Conservation (phyloP, 2,329 filamentous ascomycete species). For the Trichoderma lentiforme region DNA sequence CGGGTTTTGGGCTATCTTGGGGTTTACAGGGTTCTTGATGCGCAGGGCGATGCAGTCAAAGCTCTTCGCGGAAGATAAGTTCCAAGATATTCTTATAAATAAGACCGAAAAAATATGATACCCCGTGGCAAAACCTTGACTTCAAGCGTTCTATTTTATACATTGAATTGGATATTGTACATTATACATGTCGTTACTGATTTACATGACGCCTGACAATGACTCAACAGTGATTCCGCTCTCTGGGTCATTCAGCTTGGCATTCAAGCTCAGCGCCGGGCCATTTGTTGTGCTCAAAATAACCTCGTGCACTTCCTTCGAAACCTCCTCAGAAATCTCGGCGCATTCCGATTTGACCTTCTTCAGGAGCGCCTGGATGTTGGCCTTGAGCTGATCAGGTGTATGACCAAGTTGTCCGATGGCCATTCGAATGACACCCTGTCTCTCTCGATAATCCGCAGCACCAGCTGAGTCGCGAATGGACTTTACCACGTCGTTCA, state of each 20-base stretch:
- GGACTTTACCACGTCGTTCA: slow-evolving; percentile 69
- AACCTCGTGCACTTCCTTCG: slow-evolving; percentile 52
- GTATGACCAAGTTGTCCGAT: slow-evolving; percentile 88
- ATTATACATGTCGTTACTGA: slow-evolving; percentile 25
- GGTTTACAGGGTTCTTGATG: slow-evolving; percentile 51
- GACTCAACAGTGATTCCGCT: slow-evolving; percentile 53
- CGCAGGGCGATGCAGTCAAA: slow-evolving; percentile 51
- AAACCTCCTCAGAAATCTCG: slow-evolving; percentile 57
- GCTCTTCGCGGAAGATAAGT: slow-evolving; percentile 39
- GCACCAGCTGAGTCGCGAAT: slow-evolving; percentile 82
- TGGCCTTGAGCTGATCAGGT: slow-evolving; percentile 79
- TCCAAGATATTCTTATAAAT: background rate
- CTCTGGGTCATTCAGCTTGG: slow-evolving; percentile 65
- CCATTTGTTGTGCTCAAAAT: slow-evolving; percentile 85
- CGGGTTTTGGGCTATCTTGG: slow-evolving; percentile 51
- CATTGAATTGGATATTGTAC: slow-evolving; percentile 37
- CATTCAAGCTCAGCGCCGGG: slow-evolving; percentile 83
- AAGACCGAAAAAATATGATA: slow-evolving; percentile 27
- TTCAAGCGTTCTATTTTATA: slow-evolving; percentile 12
- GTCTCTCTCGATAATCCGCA: slow-evolving; percentile 80
- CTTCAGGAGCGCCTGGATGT: slow-evolving; percentile 74
- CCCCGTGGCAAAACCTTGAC: slow-evolving; percentile 19
- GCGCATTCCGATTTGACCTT: slow-evolving; percentile 75
- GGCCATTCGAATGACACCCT: slow-evolving; percentile 83
- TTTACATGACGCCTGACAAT: slow-evolving; percentile 54